Percentiles rank a stretch among this genome's conserved stretches.
These are phyloP conservation scores for Fusarium verrucosum DNA, from an alignment of 2,329 filamentous ascomycete species.

Conservation along the genomic window DNA sequence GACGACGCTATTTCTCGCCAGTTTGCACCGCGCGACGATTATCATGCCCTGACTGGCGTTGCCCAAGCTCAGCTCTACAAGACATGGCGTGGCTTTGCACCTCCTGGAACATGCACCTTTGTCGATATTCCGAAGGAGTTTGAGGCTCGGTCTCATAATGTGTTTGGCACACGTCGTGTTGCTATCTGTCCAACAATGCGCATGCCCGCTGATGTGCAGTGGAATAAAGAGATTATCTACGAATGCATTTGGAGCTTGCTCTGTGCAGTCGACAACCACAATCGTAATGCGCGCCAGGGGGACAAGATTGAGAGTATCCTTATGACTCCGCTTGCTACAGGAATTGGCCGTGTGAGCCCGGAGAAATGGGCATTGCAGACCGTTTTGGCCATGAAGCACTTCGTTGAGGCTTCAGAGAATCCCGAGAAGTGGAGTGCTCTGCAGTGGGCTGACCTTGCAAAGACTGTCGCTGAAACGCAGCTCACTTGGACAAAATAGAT, in stretches of 20 bases:
- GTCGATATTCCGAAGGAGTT: conserved; percentile 56
- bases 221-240: conserved; percentile 64
- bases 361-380: conserved; percentile 61
- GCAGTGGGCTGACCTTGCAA: conserved; percentile 46
- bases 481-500: conserved; percentile 4
- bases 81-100: conserved; percentile 59
- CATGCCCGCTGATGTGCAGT: conserved; percentile 53
- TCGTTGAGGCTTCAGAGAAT: conserved; percentile 56
- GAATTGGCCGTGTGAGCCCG: conserved; percentile 55
- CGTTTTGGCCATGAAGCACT: conserved; percentile 62
- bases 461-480: conserved; percentile 18
- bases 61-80: conserved; percentile 57
- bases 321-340: conserved; percentile 63
- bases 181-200: conserved; percentile 65
- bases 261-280: conserved; percentile 59
- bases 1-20: conserved; percentile 63
- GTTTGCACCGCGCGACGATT: conserved; percentile 56
- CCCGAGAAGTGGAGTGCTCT: conserved; percentile 55
- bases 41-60: conserved; percentile 57
- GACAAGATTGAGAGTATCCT: conserved; percentile 54
- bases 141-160: conserved; percentile 46
- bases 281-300: conserved; percentile 41
- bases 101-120: conserved; percentile 60
- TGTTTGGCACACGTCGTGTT: conserved; percentile 55
- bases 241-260: conserved; percentile 63